A percentile compares a stretch with the other conserved stretches of the same genome.
phyloP scores from a whole-genome alignment of 108 stramenopile genomes.

The Pseudonitzschia multistriata region DNA sequence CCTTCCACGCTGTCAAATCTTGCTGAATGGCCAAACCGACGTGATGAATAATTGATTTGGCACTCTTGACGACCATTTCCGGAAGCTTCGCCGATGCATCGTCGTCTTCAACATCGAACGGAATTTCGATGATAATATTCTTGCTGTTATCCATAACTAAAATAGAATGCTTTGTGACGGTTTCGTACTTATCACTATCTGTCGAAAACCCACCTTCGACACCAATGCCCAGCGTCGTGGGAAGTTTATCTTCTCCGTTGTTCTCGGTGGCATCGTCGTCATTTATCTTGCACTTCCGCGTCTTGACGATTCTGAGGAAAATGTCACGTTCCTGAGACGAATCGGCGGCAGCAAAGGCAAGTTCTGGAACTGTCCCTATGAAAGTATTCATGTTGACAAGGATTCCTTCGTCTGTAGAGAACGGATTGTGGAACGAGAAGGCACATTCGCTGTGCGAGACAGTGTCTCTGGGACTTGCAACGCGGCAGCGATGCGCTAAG shows the following conservation, averaged over 20 bases:
- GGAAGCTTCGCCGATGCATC: constrained; percentile 59
- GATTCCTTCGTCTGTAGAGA: constrained; percentile 61
- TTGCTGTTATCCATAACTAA: constrained; percentile 58
- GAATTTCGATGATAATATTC: constrained; percentile 39
- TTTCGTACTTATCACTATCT: constrained; percentile 79
- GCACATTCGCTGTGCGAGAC: constrained; percentile 91
- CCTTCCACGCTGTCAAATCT: constrained; percentile 75
- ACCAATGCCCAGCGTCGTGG: constrained; percentile 89
- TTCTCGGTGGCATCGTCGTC: constrained; percentile 22
- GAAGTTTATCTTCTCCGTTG: neutral
- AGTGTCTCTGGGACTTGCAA: constrained; percentile 60
- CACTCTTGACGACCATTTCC: constrained; percentile 55
- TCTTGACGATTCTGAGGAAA: constrained; percentile 74
- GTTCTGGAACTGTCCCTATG: constrained; percentile 74
- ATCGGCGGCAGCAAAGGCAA: constrained; percentile 36
- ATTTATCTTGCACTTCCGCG: constrained; percentile 40
- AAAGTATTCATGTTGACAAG: constrained; percentile 86
- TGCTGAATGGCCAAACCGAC: constrained; percentile 80
- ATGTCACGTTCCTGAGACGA: constrained; percentile 50
- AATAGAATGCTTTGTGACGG: constrained; percentile 67
- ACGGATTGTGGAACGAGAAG: constrained; percentile 89
- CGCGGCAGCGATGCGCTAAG: constrained; percentile 56
- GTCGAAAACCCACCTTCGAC: constrained; percentile 92
- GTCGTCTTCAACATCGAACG: constrained; percentile 59
- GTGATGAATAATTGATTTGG: constrained; percentile 87